phyloP scores from a whole-genome alignment of 805 yeast species.

The Zygoascus ofunaensis region DNA sequence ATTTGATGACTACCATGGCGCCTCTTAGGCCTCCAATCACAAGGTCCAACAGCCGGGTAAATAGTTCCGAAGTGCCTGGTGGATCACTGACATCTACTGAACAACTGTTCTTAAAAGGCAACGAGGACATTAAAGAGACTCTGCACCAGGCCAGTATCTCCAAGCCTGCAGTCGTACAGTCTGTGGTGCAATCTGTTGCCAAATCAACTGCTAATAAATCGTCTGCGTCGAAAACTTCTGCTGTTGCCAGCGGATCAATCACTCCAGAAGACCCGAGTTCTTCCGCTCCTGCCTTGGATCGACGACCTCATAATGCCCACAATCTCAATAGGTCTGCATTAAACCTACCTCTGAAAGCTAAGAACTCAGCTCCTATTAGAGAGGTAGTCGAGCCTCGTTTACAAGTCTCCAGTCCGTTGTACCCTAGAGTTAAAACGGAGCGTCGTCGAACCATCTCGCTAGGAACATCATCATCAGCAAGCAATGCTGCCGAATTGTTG shows the following conservation, averaged over 20 bases:
- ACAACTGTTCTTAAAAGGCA: conserved; percentile 4
- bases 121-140: not conserved
- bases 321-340: conserved; percentile 6
- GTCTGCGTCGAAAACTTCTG: not conserved
- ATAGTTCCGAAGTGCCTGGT: not conserved
- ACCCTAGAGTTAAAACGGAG: conserved; percentile 2
- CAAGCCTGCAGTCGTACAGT: too few species aligned
- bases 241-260: conserved; percentile 1
- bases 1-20: conserved; percentile 2
- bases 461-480: not conserved
- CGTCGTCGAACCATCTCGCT: not conserved
- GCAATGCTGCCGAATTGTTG: not conserved
- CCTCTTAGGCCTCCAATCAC: too few species aligned
- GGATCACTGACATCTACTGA: conserved; percentile 1
- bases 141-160: not conserved
- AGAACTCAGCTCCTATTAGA: conserved; percentile 12
- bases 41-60: not conserved
- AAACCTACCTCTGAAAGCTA: conserved; percentile 8
- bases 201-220: not conserved
- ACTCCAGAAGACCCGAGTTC: conserved; percentile 6
- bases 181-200: too few species aligned
- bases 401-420: conserved; percentile 8
- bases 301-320: not conserved
- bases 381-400: conserved; percentile 18
- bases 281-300: conserved; percentile 5